These are phyloP conservation scores for Paecilomyces variotii DNA, from an alignment of 2,329 filamentous ascomycete genomes.

Conservation along the genomic window DNA sequence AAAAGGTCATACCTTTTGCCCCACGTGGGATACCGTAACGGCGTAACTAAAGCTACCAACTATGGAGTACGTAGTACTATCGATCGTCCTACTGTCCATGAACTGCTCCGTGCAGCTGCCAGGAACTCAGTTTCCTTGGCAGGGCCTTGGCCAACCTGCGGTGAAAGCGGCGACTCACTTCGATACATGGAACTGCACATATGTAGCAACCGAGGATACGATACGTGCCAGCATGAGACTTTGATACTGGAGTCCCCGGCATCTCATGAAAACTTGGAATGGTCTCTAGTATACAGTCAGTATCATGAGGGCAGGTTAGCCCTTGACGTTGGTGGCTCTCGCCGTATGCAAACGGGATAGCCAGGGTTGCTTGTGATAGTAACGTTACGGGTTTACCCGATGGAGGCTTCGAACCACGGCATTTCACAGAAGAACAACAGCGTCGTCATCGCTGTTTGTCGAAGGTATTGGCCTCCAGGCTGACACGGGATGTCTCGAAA, in stretches of 20 bases:
- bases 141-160: not conserved
- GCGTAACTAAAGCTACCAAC: no score
- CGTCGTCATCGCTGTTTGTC: not conserved
- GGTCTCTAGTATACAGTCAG: not conserved
- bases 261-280: not conserved
- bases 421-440: not conserved
- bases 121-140: not conserved
- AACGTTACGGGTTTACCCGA: not conserved
- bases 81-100: no score
- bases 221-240: no score
- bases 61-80: no score
- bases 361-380: not conserved
- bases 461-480: no score
- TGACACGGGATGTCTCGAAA: no score
- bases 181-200: not conserved
- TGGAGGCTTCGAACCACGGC: not conserved
- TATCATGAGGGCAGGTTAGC: not conserved
- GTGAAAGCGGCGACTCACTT: not conserved
- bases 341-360: not conserved
- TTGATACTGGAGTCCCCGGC: no score
- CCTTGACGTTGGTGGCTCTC: not conserved
- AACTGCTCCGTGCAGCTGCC: no score
- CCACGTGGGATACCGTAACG: not conserved
- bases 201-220: no score
- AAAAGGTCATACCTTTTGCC: no score